A percentile compares a stretch with the other conserved stretches of the same genome.
Evolutionary conservation across 2,329 filamentous ascomycete genomes (phyloP).

Genomic region (Cordyceps militaris): DNA sequence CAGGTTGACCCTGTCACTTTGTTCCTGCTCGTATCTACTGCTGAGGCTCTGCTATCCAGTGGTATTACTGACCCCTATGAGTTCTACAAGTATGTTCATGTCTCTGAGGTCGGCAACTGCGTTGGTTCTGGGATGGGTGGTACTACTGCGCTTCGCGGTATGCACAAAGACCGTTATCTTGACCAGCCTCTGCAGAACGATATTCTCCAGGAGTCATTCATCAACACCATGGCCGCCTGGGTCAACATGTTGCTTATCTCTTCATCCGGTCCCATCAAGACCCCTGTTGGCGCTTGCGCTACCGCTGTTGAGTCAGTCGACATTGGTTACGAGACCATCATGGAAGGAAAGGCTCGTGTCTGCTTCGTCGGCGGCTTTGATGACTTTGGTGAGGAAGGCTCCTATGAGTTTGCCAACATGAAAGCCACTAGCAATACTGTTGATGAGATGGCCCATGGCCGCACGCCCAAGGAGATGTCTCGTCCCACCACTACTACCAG

Average conservation of each 20-base stretch:
- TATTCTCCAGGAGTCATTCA: conserved; percentile 98
- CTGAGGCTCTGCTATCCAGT: conserved; percentile 80
- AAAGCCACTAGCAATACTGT: conserved; percentile 98
- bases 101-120: conserved; percentile 97
- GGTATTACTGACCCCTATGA: conserved; percentile 99
- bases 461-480: conserved; percentile 96
- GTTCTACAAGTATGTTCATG: conserved; percentile 99
- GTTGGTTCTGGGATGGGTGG: conserved; percentile 98
- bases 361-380: conserved; percentile 98
- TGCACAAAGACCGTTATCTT: conserved; percentile 97
- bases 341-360: conserved; percentile 94
- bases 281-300: conserved; percentile 93
- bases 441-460: conserved; percentile 90
- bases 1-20: conserved; percentile 96
- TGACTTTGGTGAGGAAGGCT: conserved; percentile 98
- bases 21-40: conserved; percentile 89
- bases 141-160: conserved; percentile 82
- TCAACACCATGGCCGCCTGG: conserved; percentile 99
- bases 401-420: conserved; percentile 99
- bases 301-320: conserved; percentile 96
- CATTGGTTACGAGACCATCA: conserved; percentile 96
- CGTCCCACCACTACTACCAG: conserved; percentile 93
- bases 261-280: conserved; percentile 97
- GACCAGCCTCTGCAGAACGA: conserved; percentile 98
- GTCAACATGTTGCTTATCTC: conserved; percentile 98